A percentile compares a stretch with the other conserved stretches of the same genome.
phyloP scores from a whole-genome alignment of 805 yeast genomes.

The Lipomyces anomalus region DNA sequence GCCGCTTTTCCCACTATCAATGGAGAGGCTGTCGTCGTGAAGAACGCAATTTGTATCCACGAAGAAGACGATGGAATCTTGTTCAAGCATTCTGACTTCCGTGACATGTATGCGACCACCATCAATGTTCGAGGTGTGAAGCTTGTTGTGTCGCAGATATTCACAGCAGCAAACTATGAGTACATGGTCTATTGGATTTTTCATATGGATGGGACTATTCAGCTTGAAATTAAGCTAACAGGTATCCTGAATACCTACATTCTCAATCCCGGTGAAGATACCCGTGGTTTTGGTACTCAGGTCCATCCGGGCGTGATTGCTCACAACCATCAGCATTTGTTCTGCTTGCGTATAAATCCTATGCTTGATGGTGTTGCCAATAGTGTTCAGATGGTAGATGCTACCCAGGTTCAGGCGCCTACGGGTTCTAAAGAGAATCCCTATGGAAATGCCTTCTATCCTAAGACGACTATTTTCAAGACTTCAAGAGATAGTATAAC shows the following conservation, averaged over 20 bases:
- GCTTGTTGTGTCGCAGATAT: constrained; percentile 70
- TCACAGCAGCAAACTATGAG: constrained; percentile 83
- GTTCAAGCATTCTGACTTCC: constrained; percentile 77
- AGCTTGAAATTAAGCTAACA: constrained; percentile 70
- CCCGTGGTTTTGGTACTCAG: constrained; percentile 73
- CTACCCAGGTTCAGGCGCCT: constrained; percentile 51
- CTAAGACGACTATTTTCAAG: constrained; percentile 60
- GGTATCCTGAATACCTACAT: constrained; percentile 75
- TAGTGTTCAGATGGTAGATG: constrained; percentile 66
- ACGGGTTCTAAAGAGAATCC: constrained; percentile 63
- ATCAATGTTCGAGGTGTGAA: constrained; percentile 70
- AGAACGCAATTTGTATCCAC: constrained; percentile 76
- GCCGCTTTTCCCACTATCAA: constrained; percentile 64
- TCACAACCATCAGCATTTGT: constrained; percentile 81
- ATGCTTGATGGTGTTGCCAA: constrained; percentile 75
- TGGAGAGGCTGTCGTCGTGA: constrained; percentile 65
- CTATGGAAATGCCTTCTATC: constrained; percentile 72
- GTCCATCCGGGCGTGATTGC: constrained; percentile 79
- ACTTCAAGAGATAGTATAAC: constrained; percentile 55
- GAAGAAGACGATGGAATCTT: constrained; percentile 80
- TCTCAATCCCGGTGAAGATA: constrained; percentile 57
- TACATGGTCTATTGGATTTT: constrained; percentile 79
- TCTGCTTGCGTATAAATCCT: constrained; percentile 72
- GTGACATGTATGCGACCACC: constrained; percentile 71
- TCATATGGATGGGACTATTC: constrained; percentile 79